These are phyloP conservation scores for Papilionanthe hybrid DNA, from an alignment of 116 monocot genomes.

Conservation along the genomic window DNA sequence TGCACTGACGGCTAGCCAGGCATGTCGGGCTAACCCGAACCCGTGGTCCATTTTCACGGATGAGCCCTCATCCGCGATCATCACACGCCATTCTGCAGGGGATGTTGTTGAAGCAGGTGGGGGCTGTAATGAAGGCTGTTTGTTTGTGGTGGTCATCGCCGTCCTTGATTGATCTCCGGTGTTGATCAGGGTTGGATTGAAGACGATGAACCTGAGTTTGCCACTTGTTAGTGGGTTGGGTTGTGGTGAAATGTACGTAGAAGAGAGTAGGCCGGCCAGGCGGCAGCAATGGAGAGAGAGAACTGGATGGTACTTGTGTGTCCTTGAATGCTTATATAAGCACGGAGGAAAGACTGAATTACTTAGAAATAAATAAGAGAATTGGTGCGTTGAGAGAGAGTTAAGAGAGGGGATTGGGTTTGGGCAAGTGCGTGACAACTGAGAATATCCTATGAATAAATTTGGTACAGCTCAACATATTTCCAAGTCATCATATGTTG, in stretches of 20 bases:
- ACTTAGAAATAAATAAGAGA: background rate
- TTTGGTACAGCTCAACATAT: too few species aligned
- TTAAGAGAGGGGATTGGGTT: too few species aligned
- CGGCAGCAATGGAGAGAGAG: background rate
- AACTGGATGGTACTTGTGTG: background rate
- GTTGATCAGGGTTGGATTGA: background rate
- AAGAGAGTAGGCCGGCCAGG: background rate
- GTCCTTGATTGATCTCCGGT: background rate
- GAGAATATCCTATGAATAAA: too few species aligned
- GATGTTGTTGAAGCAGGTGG: background rate
- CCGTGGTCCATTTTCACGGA: constrained; percentile 26
- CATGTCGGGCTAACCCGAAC: background rate
- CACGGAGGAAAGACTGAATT: background rate
- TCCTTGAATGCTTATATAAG: background rate
- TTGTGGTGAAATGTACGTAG: background rate
- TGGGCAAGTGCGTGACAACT: background rate
- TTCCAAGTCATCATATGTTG: too few species aligned
- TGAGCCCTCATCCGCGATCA: constrained; percentile 22
- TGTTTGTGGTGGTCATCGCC: background rate
- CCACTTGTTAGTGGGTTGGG: background rate
- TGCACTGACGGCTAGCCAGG: constrained; percentile 3
- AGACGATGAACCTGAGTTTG: background rate
- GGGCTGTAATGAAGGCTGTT: background rate
- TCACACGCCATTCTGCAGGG: constrained; percentile 42
- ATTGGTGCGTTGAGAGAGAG: too few species aligned